Evolutionary conservation across 208 protist genomes (phyloP), one percentile per base, ranked within the genome.

Genomic region (Trypanosoma caninum): DNA sequence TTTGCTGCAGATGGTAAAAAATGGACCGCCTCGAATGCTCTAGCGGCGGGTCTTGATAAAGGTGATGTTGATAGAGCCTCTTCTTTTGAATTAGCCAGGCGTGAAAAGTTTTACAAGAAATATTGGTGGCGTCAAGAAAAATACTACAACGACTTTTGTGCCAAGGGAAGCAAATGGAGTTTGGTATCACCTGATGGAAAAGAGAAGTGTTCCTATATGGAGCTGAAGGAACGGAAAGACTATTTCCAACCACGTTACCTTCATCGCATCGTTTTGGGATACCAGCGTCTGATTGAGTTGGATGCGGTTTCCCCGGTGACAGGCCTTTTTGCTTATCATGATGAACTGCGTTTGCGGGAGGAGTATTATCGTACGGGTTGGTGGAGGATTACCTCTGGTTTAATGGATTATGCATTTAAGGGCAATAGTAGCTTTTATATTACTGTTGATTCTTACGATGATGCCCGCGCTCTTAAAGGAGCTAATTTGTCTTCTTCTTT

Each of bases 1-100:
- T 55, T 53, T 44, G 65, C 59, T 47, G 41, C 65, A 14, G 46
- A 53, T 52, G 71, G 71, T 16, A 76, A 76, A 44, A 76, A 76
- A 63, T 76, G 71, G 71, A 73, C 54, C 31, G 65, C 71, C 18
- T 23, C 35, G 3, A 69, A 58, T 53, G 14, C 35, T 28, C 14
- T 64, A n/a, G 47, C 65, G 8, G 63, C 58, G 13, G 28, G 25
- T 40, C 25, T 73, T 28, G 71, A 59, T 27, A 59, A 30, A 14
- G 71, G 71, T 42, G 54, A 76, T 58, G 40, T 41, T 14, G 41
- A 57, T 14, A 35, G 45, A 40, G 71, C 71, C 14, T 69, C 71
- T 37, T 16, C 53, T 30, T 40, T 56, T 38, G 64, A 72, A 52
- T 45, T 69, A 7, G 45, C 22, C n/a, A 42, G 62, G 27, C 56